phyloP scores from a whole-genome alignment of 345 rosid genomes.

The Syzygium aromaticum region DNA sequence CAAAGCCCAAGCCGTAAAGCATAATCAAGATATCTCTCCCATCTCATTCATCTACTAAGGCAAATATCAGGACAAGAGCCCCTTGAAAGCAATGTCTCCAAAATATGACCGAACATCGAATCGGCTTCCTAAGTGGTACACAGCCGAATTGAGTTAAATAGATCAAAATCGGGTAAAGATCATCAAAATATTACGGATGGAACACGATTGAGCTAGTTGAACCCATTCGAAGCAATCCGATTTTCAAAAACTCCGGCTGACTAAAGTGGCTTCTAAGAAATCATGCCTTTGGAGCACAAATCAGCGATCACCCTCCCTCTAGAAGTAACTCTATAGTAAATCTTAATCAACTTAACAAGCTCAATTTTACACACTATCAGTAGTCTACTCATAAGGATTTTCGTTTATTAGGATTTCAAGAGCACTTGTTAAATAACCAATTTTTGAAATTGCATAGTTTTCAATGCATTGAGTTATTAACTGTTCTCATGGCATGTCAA shows the following conservation, averaged over 20 bases:
- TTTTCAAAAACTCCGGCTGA: fast-evolving
- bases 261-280: neutral
- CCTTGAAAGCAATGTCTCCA: neutral
- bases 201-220: neutral
- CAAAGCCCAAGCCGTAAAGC: neutral
- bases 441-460: fast-evolving
- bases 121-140: neutral
- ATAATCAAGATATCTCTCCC: neutral
- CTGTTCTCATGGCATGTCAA: fast-evolving
- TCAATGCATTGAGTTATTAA: neutral
- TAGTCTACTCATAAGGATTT: neutral
- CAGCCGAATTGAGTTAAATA: neutral
- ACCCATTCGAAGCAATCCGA: neutral
- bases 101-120: neutral
- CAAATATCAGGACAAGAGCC: neutral
- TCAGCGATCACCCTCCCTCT: neutral
- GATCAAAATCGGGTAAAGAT: neutral
- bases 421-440: neutral
- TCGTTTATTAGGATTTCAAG: neutral
- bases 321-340: neutral
- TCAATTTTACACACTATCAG: neutral
- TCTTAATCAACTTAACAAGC: neutral
- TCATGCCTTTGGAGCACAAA: fast-evolving
- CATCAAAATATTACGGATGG: neutral
- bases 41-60: neutral